Base-by-base conservation (phyloP, 2,329 filamentous ascomycete species). In the Sporothrix protearum region DNA sequence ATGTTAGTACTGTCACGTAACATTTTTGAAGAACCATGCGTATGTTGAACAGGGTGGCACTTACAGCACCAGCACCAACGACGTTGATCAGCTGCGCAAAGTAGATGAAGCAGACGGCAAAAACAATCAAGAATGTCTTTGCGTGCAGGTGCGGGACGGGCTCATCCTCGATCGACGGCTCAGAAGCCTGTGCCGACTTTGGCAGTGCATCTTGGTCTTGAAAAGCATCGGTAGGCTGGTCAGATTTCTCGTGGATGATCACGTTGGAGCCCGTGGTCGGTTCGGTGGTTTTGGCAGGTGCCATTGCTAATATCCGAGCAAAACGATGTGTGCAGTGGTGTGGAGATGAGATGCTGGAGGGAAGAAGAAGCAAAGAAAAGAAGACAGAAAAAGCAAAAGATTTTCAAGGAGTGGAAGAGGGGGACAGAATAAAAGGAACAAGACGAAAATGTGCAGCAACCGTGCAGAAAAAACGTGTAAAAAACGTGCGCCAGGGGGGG, bases 41-140 rank as follows among this genome's bases (percentile, higher is more conserved):
- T n/a, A n/a, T n/a, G n/a, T n/a, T n/a, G n/a, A n/a, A n/a, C n/a
- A n/a, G n/a, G n/a, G n/a, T n/a, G 25, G n/a, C 6, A 68, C 64
- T 33, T 36, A 68, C 64, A 36, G 49, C 64, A 36, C 64, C 64
- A 39, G 64, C 64, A 9, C 47, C 64, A 33, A 68, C 45, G 4
- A 68, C 45, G 16, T 68, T 68, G 30, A 68, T 39, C 25, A 68
- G 33, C 49, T 68, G 64, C 8, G 64, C 64, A 39, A 68, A 68
- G 30, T 68, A 68, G 64, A 66, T 49, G 42, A 66, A 66, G 25
- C 61, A 66, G 39, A 66, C 61, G 25, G 61, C 39, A 49, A 66
- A 66, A 14, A 66, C 61, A 16, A 66, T 47, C 39, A 66, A 30
- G 12, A 66, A 66, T 25, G 61, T 66, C 39, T 49, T 66, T 66